Conservation (phyloP, 2,329 filamentous ascomycete genomes). For the Tolypocladium capitatum region DNA sequence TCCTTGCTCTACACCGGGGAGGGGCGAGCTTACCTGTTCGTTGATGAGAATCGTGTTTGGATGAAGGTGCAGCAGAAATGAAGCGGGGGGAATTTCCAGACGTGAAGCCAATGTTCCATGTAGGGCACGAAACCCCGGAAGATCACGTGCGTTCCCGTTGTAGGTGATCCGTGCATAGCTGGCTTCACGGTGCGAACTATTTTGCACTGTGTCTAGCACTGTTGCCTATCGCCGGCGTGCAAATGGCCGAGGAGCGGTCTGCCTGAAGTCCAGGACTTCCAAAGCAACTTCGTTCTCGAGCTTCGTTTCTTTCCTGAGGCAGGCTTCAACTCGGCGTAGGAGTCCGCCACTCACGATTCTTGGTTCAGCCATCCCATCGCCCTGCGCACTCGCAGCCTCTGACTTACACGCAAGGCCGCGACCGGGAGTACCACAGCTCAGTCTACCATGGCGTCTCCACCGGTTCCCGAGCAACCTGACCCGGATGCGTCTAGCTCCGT, state of each 20-base stretch:
- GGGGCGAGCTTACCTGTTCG: slow-evolving; percentile 24
- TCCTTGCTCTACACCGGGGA: background rate
- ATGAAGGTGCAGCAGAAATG: slow-evolving; percentile 23
- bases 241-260: background rate
- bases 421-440: too few species aligned
- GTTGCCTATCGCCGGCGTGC: background rate
- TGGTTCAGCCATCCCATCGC: background rate
- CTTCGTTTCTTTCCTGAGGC: too few species aligned
- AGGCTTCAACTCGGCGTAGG: background rate
- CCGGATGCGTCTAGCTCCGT: too few species aligned
- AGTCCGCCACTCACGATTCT: background rate
- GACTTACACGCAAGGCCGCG: background rate
- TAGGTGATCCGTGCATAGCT: background rate
- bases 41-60: slow-evolving; percentile 32
- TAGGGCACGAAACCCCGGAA: slow-evolving; percentile 24
- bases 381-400: background rate
- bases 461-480: background rate
- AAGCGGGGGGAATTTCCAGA: slow-evolving; percentile 16
- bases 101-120: slow-evolving; percentile 15
- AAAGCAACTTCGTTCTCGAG: background rate
- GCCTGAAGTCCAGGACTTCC: background rate
- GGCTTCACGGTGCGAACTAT: background rate
- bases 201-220: background rate
- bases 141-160: slow-evolving; percentile 25
- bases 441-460: background rate